A percentile compares a stretch with the other conserved stretches of the same genome.
Conservation (phyloP, 352 stramenopile species). For the Phytophthora tentaculata region DNA sequence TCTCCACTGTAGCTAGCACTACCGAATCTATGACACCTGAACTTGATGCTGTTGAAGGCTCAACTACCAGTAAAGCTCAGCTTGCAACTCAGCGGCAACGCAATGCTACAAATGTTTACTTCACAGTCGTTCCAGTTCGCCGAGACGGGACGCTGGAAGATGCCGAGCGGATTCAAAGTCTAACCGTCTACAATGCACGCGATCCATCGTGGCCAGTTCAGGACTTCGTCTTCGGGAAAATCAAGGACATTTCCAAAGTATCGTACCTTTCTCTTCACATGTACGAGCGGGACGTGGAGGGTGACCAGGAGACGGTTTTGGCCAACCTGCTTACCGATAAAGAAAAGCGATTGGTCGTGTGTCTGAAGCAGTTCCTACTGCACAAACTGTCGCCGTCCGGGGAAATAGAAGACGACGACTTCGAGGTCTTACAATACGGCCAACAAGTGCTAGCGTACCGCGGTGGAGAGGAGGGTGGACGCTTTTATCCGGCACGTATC, state of each 20-base stretch:
- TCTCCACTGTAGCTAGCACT: conserved; percentile 12
- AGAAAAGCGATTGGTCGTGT: conserved; percentile 39
- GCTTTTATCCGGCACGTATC: conserved; percentile 65
- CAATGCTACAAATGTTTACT: conserved; percentile 60
- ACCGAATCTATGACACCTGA: no score
- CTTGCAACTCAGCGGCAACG: conserved; percentile 19
- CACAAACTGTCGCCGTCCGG: conserved; percentile 61
- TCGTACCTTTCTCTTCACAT: conserved; percentile 76
- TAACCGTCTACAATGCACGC: conserved; percentile 70
- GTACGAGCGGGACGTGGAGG: conserved; percentile 61
- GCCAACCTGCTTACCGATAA: conserved; percentile 40
- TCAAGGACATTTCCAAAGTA: conserved; percentile 53
- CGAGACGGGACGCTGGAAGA: conserved; percentile 47
- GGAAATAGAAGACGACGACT: conserved; percentile 54
- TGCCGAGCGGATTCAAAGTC: conserved; percentile 56
- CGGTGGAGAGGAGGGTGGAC: conserved; percentile 52
- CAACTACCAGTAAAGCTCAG: conserved; percentile 4
- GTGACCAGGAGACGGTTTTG: conserved; percentile 39
- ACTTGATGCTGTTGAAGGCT: not conserved
- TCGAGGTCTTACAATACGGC: conserved; percentile 61
- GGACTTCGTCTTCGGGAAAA: conserved; percentile 70
- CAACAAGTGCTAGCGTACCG: conserved; percentile 76
- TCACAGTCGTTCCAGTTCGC: conserved; percentile 70
- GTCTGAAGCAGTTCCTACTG: conserved; percentile 56
- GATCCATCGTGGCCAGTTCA: conserved; percentile 68